These are phyloP conservation scores for Wallacemonas rigidus DNA, from an alignment of 208 protist species.

Conservation along the genomic window DNA sequence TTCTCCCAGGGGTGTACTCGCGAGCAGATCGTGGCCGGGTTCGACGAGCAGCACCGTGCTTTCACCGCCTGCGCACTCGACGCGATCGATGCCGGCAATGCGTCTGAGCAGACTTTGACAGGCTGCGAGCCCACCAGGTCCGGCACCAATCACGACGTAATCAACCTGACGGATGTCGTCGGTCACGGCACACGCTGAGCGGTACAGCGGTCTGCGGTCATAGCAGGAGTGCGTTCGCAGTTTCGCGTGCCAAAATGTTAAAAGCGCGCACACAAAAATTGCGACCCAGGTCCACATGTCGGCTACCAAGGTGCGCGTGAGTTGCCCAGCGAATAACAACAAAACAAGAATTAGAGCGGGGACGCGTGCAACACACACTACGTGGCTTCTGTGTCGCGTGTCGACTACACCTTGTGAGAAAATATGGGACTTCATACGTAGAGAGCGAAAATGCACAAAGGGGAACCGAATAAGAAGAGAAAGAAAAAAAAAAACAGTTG, in stretches of 20 bases:
- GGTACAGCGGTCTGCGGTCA: constrained; percentile 32
- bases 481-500: too few relatives aligned
- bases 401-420: too few relatives aligned
- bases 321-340: neutral
- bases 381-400: too few relatives aligned
- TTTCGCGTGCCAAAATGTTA: constrained; percentile 35
- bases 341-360: too few relatives aligned
- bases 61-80: too few relatives aligned
- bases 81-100: neutral
- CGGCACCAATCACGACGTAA: constrained; percentile 81
- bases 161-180: constrained; percentile 36
- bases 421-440: too few relatives aligned
- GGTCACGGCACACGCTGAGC: neutral
- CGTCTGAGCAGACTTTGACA: constrained; percentile 35
- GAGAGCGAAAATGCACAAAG: too few relatives aligned
- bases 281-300: constrained; percentile 25
- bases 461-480: too few relatives aligned
- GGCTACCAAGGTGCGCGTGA: too few relatives aligned
- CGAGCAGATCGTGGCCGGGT: constrained; percentile 37
- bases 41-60: constrained; percentile 62
- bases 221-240: constrained; percentile 41
- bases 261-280: constrained; percentile 19
- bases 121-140: constrained; percentile 72
- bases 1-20: neutral
- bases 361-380: too few relatives aligned